phyloP scores from a whole-genome alignment of 495 filamentous ascomycete genomes.

The Diplogelasinospora grovesii region DNA sequence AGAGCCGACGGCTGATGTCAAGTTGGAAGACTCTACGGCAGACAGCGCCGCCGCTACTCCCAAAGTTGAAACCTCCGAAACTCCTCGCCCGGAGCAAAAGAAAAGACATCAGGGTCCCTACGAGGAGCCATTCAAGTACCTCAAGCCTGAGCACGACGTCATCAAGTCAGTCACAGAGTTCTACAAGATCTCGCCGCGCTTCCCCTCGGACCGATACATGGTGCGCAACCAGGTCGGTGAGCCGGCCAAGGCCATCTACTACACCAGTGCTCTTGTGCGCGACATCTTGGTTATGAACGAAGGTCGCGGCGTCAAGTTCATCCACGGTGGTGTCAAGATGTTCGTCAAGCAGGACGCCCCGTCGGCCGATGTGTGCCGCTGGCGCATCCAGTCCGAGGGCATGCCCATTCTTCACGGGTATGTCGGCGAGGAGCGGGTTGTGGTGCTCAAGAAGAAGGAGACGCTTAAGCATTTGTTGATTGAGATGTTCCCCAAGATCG shows the following conservation, averaged over 20 bases:
- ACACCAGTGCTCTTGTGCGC: slow-evolving; percentile 76
- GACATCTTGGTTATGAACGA: slow-evolving; percentile 80
- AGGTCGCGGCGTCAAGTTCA: slow-evolving; percentile 83
- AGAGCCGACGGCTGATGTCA: slow-evolving; percentile 2
- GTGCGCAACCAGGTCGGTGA: slow-evolving; percentile 82
- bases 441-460: slow-evolving; percentile 63
- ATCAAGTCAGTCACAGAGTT: slow-evolving; percentile 69
- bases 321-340: slow-evolving; percentile 96
- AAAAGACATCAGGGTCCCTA: slow-evolving; percentile 43
- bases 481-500: slow-evolving; percentile 91
- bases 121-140: slow-evolving; percentile 91
- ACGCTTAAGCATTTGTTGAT: slow-evolving; percentile 74
- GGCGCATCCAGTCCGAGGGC: slow-evolving; percentile 93
- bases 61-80: slow-evolving; percentile 6
- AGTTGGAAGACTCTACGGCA: slow-evolving; percentile 13
- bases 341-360: slow-evolving; percentile 96
- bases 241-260: slow-evolving; percentile 88
- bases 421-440: slow-evolving; percentile 70
- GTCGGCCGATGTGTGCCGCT: slow-evolving; percentile 72
- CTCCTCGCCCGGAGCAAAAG: slow-evolving; percentile 19
- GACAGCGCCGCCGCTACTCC: slow-evolving; percentile 16
- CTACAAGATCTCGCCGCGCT: slow-evolving; percentile 72
- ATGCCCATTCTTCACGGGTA: slow-evolving; percentile 81
- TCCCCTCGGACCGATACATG: slow-evolving; percentile 88
- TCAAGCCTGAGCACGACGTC: slow-evolving; percentile 63